Base-by-base conservation (phyloP, 352 stramenopile genomes). In the Pythium guiyangense region DNA sequence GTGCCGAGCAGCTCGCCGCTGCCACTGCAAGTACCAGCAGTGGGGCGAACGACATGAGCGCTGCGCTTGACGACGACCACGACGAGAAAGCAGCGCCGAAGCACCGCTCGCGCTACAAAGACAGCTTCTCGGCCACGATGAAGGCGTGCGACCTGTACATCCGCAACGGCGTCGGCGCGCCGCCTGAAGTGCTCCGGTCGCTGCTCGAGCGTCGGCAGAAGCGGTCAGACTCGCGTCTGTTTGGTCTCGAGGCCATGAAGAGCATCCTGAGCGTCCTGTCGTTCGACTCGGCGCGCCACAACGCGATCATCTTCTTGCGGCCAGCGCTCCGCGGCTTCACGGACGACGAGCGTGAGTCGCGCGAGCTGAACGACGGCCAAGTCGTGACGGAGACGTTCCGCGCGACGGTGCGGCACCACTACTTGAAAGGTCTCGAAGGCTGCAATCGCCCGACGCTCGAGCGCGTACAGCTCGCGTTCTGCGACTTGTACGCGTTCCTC, bases 101-200 rank as follows among this genome's bases (percentile, higher is more conserved):
- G 14, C 57, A 51, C 6, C 64, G 61, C 29, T 78, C 71, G 15
- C 65, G 71, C 29, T 89, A 92, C 40, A 81, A 82, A 15, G 71
- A 69, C 22, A 89, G 62, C 40, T 92, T 93, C 53, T 76, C 74
- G 1, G 86, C 86, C 0, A 90, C 88, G 71, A 74, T 96, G 60
- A 88, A 88, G 56, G 86, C 86, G 3, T 96, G 86, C 52, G 86
- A 94, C 54, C 53, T 96, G 50, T 96, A 96, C 49, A 88, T 96
- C 63, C 82, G 84, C 46, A 85, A 92, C 26, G 86, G 84, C 25
- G 76, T 83, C 51, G 86, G 86, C 6, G 86, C 86, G 4, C 86
- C 86, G 31, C 86, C 86, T n/a, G 82, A 90, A 54, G 71, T 96
- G 25, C 56, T 96, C 6, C 64, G 70, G 18, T 60, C 77, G 14